Evolutionary conservation across 495 filamentous ascomycete species (phyloP).

Genomic region (Amorphotheca resinae): DNA sequence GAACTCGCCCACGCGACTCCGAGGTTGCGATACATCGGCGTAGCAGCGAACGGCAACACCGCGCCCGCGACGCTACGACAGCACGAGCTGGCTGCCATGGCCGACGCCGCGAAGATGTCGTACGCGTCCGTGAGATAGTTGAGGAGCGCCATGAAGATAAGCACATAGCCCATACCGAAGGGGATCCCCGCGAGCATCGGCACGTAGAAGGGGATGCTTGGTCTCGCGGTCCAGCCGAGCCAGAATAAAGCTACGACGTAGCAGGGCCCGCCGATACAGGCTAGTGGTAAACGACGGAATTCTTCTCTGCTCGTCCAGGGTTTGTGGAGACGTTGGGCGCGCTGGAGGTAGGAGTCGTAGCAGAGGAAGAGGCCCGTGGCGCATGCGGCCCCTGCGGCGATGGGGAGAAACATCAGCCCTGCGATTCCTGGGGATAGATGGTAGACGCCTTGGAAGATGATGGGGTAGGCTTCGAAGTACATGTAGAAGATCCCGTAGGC

Average conservation of each 20-base stretch:
- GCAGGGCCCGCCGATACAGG: conserved; percentile 44
- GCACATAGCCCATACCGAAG: conserved; percentile 56
- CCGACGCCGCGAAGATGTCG: conserved; percentile 38
- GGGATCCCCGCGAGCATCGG: conserved; percentile 42
- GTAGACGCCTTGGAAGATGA: conserved; percentile 26
- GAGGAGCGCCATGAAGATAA: conserved; percentile 35
- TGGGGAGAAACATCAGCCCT: conserved; percentile 27
- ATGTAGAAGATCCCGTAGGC: conserved; percentile 37
- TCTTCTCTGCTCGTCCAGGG: conserved; percentile 20
- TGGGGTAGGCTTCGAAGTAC: conserved; percentile 29
- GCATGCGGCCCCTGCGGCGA: conserved; percentile 28
- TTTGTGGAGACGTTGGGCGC: conserved; percentile 18
- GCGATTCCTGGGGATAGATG: conserved; percentile 16
- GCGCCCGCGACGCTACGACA: conserved; percentile 46
- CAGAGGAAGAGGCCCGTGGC: conserved; percentile 19
- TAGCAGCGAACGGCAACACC: conserved; percentile 54
- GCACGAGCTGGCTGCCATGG: conserved; percentile 45
- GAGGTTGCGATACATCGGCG: conserved; percentile 31
- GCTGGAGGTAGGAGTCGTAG: conserved; percentile 19
- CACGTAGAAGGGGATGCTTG: conserved; percentile 30
- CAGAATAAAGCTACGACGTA: conserved; percentile 39
- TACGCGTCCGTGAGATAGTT: conserved; percentile 50
- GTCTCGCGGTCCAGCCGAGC: conserved; percentile 35
- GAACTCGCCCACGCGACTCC: conserved; percentile 48
- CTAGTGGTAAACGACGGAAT: conserved; percentile 40